phyloP scores from a whole-genome alignment of 192 early-diverging fungal genomes.

The Mortierella alpina region DNA sequence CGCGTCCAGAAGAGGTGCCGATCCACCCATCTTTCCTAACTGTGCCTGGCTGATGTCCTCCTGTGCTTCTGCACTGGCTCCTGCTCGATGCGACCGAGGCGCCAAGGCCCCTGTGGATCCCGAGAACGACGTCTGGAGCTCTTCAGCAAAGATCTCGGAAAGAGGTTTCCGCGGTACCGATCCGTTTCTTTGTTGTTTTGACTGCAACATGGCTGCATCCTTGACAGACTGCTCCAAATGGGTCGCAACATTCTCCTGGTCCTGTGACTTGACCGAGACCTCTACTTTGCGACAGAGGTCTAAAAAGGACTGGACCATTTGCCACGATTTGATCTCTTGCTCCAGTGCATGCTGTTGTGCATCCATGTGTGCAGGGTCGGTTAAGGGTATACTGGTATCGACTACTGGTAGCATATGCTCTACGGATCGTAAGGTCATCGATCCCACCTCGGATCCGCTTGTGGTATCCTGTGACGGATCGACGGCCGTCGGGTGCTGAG shows the following conservation, averaged over 20 bases:
- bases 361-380: neutral
- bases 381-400: neutral
- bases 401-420: conserved; percentile 28
- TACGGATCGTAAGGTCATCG: conserved; percentile 8
- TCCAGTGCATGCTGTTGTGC: conserved; percentile 8
- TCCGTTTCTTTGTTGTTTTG: neutral
- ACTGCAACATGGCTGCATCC: neutral
- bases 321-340: conserved; percentile 42
- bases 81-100: no score
- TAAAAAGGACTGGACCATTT: conserved; percentile 48
- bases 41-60: conserved; percentile 1
- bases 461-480: neutral
- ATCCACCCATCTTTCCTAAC: conserved; percentile 38
- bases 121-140: conserved; percentile 42
- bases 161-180: conserved; percentile 20
- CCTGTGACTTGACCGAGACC: conserved; percentile 17
- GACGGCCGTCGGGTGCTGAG: neutral
- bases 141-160: conserved; percentile 34
- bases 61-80: neutral
- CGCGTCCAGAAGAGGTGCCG: conserved; percentile 19
- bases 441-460: neutral
- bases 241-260: conserved; percentile 20
- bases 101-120: conserved; percentile 15
- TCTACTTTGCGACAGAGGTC: conserved; percentile 43
- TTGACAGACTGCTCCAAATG: conserved; percentile 18